Base-by-base conservation (phyloP, 1,284 basidiomycete species). In the Ganoderma leucocontextum region DNA sequence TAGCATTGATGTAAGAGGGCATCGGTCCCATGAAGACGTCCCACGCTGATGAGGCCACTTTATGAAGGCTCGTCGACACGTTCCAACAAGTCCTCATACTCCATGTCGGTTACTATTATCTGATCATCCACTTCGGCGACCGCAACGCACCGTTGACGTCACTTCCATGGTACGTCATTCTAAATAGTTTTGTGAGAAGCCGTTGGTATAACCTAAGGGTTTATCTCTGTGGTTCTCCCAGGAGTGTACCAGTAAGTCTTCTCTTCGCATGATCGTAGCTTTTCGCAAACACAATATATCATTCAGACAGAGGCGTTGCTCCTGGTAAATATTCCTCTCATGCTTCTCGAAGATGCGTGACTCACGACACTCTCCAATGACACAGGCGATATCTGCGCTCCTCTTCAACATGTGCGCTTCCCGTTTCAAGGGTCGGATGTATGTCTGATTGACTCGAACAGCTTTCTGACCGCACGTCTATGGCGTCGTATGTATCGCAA, bases 51-150 rank as follows among this genome's bases (percentile, higher is more conserved):
- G 13, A 12, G 7, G 19, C 5, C 29, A 61, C 29, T 8, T 5
- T 3, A 33, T 13, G 38, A 12, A 63, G 62, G 52, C 6, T 63
- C 12, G 19, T 63, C 8, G 62, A 63, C 62, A 63, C 62, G 2
- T 17, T 57, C 15, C 49, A 63, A 4, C 52, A 57, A 63, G 62
- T 57, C 25, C 35, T 42, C 22, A 55, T 63, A 19, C 22, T 63
- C 4, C 62, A 63, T 33, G 13, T 57, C 15, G 62, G 62, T 1
- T 63, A 63, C 36, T 25, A 55, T 29, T 63, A 57, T 13, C 10
- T 63, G 52, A 42, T 63, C 38, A 33, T 17, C 35, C 39, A 63
- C 39, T 63, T 63, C 29, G 62, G 62, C 22, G 62, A 63, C 25
- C 8, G 6, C 4, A 44, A 22, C 9, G 62, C 12, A 5, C 49